Conservation (phyloP, 2,329 filamentous ascomycete genomes). For the Biscogniauxia sp. region DNA sequence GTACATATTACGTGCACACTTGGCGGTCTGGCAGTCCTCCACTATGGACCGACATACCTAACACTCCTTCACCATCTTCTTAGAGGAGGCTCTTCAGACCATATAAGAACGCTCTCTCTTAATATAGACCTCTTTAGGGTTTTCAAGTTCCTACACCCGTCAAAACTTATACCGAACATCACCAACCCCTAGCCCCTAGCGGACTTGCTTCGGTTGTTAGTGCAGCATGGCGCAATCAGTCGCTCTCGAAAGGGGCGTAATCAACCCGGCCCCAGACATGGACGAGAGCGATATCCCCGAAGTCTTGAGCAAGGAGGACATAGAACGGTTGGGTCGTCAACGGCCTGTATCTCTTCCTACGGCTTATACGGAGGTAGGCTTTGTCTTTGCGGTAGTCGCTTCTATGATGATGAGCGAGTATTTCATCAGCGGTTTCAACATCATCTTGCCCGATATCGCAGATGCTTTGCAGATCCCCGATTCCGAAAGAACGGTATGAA, state of each 20-base stretch:
- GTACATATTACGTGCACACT: no score
- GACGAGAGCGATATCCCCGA: slow-evolving; percentile 18
- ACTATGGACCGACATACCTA: no score
- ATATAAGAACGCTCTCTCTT: not conserved
- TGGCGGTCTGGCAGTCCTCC: no score
- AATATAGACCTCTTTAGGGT: not conserved
- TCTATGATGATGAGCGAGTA: slow-evolving; percentile 67
- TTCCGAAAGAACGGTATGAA: slow-evolving; percentile 44
- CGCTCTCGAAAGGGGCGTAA: slow-evolving; percentile 3
- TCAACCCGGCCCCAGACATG: slow-evolving; percentile 8
- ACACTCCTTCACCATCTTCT: not conserved
- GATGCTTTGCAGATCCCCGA: slow-evolving; percentile 61
- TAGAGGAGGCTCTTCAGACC: not conserved
- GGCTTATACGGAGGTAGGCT: slow-evolving; percentile 52
- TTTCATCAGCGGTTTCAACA: slow-evolving; percentile 73
- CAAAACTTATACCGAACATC: not conserved
- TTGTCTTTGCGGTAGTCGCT: slow-evolving; percentile 57
- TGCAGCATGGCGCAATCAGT: not conserved
- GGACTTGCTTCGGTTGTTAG: not conserved
- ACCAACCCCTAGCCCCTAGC: not conserved
- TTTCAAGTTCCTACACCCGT: not conserved
- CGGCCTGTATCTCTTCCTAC: slow-evolving; percentile 52
- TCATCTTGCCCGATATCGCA: slow-evolving; percentile 66
- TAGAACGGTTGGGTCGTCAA: slow-evolving; percentile 58
- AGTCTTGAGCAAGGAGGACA: slow-evolving; percentile 26